Base-by-base conservation (phyloP, 164 flowering plant species). In the Tinospora cordifolia region DNA sequence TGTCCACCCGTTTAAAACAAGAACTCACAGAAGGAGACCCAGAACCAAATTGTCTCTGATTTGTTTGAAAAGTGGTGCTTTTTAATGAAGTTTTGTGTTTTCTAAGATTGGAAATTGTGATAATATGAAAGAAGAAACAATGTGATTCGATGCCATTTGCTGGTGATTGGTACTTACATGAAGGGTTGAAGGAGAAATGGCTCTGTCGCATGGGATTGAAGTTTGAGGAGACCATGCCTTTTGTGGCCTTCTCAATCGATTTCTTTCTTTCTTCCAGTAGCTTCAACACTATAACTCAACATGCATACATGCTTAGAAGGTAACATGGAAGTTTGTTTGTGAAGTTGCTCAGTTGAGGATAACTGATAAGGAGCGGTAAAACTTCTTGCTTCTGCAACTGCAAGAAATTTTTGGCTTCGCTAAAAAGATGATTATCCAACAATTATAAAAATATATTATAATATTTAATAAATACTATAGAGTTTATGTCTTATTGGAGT, bases 81-180 rank as follows among this genome's bases (percentile, higher is more conserved):
- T 78, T 69, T 30, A 68, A 51, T 9, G 75, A 62, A 19, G 69
- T 69, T 27, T 79, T 62, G 54, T 76, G 70, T 69, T 60, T 68
- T 59, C 58, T 59, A 27, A 27, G 71, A 65, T 78, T 68, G 49
- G 79, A 69, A 49, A 67, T 24, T 70, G 44, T 62, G 73, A 41
- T 74, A 54, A 63, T 3, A 41, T 67, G 72, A 73, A 68, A 76
- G n/a, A 71, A 17, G 11, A 78, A 74, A 47, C 3, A 72, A 62
- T 57, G 62, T 64, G 75, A 72, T 24, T 69, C 71, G 51, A 70
- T 75, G 60, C 69, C 6, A 72, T 27, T 62, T 62, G 72, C 69
- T 39, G 78, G 7, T 44, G 78, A 9, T 44, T 83, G 72, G 76
- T n/a, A 85, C 88, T 87, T 85, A 85, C 88, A 82, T 64, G 63